Evolutionary conservation across 805 yeast genomes (phyloP), one percentile per base, ranked within the genome.

Genomic region (Pichia exigua): DNA sequence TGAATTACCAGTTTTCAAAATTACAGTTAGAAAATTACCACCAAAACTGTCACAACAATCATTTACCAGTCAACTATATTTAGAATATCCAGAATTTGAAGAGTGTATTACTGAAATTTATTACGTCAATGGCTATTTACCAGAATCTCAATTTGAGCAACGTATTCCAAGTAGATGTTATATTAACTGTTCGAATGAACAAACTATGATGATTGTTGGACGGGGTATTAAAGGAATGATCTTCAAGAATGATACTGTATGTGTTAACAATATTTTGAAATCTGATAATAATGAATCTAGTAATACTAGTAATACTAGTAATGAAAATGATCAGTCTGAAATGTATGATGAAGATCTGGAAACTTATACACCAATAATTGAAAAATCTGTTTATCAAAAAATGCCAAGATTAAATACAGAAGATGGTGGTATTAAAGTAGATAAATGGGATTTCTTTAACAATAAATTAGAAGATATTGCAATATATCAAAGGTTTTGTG

Each of bases 111-210:
- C 51, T 8, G 47, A 46, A 1, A 56, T 54, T 30, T 74, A 75
- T 57, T 77, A 73, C 60, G 70, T 73, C 2, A 52, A 61, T 48
- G 82, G 82, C 2, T 57, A 61, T 18, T 69, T 69, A 48, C 64
- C 77, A 0, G 43, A 48, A 1, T 65, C 64, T 20, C 73, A 74
- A 1, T 75, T 68, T 53, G 73, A 73, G 42, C 54, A 58, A 15
- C 75, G 77, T 0, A 59, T 60, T 1, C 65, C 63, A 51, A 75
- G 81, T 1, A 61, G 79, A 52, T 71, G 74, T 13, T 77, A 73
- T 59, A 54, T 74, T 2, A 51, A 54, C 13, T 70, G 77, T 52
- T 66, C 65, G 45, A 63, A 59, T n/a, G 59, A 61, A 13, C 46
- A 53, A 4, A 42, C 51, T 1, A 59, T 72, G 46, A 62, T 59